Evolutionary conservation across 2,329 filamentous ascomycete genomes (phyloP).

Genomic region (Sarocladiaceae sp.): DNA sequence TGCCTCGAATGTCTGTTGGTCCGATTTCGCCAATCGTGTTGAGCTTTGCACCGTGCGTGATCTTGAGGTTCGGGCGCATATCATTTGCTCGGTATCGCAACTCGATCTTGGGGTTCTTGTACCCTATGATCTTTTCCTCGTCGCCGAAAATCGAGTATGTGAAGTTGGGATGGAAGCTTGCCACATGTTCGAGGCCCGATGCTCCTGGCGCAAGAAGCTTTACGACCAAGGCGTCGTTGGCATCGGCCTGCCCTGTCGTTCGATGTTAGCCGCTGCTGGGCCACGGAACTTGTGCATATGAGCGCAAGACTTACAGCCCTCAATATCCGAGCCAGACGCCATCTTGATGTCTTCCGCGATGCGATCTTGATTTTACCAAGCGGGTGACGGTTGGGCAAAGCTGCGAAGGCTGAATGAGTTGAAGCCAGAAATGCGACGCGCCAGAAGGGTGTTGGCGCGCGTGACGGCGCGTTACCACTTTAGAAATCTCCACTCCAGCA

Average conservation of each 20-base stretch:
- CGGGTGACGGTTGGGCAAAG: too few species aligned
- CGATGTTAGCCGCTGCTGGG: conserved; percentile 13
- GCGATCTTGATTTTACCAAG: background rate
- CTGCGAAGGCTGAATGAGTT: too few species aligned
- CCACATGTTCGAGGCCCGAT: conserved; percentile 47
- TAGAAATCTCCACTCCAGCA: too few species aligned
- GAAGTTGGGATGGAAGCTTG: conserved; percentile 75
- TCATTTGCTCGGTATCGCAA: conserved; percentile 64
- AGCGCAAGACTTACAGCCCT: conserved; percentile 25
- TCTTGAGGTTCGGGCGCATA: conserved; percentile 68
- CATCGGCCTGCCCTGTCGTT: conserved; percentile 48
- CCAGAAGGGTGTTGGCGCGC: background rate
- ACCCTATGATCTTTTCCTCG: conserved; percentile 87
- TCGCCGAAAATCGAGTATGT: conserved; percentile 92
- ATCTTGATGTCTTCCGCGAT: conserved; percentile 16
- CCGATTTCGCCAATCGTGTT: conserved; percentile 59
- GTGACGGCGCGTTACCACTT: conserved; percentile 2
- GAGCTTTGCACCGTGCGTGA: conserved; percentile 68
- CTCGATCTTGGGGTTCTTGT: conserved; percentile 71
- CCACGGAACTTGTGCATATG: background rate
- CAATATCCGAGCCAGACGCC: conserved; percentile 22
- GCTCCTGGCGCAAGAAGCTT: conserved; percentile 48
- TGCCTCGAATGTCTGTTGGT: conserved; percentile 61
- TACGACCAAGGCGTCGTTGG: conserved; percentile 58
- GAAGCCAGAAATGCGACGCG: conserved; percentile 5